phyloP scores from a whole-genome alignment of 2,329 filamentous ascomycete genomes.

The Lasiodiplodia sp. region DNA sequence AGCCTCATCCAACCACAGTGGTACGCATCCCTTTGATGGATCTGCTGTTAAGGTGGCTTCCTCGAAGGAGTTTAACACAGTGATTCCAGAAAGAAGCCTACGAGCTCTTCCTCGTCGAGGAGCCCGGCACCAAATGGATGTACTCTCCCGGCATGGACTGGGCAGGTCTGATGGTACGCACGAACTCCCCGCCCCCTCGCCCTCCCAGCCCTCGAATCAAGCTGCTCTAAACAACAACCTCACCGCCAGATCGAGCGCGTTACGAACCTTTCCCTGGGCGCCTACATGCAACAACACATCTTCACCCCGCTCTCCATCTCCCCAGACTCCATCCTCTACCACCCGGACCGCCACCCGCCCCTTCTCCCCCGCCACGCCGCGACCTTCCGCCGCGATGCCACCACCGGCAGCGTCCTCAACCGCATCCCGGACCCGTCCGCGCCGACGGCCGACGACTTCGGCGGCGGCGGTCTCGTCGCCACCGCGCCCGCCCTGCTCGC shows the following conservation, averaged over 20 bases:
- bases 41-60: neutral
- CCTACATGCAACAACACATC: constrained; percentile 39
- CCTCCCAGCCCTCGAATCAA: too few relatives aligned
- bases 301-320: constrained; percentile 37
- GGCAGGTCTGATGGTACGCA: constrained; percentile 32
- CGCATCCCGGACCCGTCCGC: neutral
- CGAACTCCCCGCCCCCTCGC: neutral
- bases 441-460: constrained; percentile 20
- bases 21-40: neutral
- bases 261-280: constrained; percentile 34
- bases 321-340: constrained; percentile 34
- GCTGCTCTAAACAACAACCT: neutral
- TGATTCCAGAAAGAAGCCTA: constrained; percentile 31
- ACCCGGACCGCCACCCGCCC: constrained; percentile 19
- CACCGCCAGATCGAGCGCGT: constrained; percentile 35
- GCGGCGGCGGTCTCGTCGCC: constrained; percentile 20
- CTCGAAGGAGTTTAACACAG: too few relatives aligned
- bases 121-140: constrained; percentile 37
- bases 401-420: neutral
- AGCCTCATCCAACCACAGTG: neutral
- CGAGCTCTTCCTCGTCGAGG: constrained; percentile 36
- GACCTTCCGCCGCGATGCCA: constrained; percentile 34
- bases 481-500: constrained; percentile 9
- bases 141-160: constrained; percentile 38
- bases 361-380: constrained; percentile 28